Conservation (phyloP, 345 rosid species). For the Arabidopsis arenosa region DNA sequence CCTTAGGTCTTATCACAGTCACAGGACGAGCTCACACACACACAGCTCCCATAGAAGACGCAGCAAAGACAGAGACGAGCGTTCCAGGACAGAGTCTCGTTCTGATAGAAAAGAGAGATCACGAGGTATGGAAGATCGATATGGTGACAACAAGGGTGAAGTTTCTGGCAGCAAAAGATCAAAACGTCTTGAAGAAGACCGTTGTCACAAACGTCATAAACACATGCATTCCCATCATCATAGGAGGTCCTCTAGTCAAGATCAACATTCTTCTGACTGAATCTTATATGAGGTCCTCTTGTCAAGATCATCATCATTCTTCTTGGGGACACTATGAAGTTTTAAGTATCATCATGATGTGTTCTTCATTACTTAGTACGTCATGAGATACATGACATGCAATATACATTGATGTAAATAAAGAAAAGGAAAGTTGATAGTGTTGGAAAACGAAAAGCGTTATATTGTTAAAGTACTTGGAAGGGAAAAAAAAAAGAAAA, state of each 20-base stretch:
- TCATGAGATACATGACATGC: no score
- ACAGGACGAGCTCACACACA: constrained; percentile 30
- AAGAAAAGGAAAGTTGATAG: no score
- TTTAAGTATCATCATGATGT: no score
- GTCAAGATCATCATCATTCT: no score
- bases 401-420: no score
- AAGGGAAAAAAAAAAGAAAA: no score
- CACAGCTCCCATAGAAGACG: constrained; percentile 34
- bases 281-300: not conserved
- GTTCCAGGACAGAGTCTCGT: constrained; percentile 27
- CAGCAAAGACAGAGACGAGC: constrained; percentile 47
- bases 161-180: constrained; percentile 39
- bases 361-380: no score
- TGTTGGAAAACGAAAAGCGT: no score
- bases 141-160: constrained; percentile 43
- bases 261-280: not conserved
- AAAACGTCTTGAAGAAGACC: constrained; percentile 35
- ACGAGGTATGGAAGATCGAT: constrained; percentile 40
- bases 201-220: constrained; percentile 37
- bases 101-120: constrained; percentile 48
- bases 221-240: not conserved
- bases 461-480: no score
- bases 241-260: not conserved
- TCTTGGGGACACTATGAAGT: no score
- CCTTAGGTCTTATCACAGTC: constrained; percentile 25